Conservation (phyloP, 768 basidiomycete genomes). For the Boletus subparvulus region DNA sequence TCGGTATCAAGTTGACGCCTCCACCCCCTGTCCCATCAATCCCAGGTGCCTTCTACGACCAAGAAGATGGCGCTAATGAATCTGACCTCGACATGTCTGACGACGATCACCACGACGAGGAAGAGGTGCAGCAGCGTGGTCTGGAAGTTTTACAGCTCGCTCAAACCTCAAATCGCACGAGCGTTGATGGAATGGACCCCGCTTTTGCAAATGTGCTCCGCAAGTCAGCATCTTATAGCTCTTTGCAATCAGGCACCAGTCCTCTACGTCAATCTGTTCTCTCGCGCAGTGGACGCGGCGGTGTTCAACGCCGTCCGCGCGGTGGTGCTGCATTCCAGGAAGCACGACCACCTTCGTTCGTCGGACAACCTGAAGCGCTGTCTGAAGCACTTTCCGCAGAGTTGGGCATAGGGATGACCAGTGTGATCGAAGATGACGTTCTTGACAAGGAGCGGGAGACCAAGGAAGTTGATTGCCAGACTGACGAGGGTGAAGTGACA, state of each 20-base stretch:
- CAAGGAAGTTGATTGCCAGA: constrained; percentile 66
- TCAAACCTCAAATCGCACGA: constrained; percentile 58
- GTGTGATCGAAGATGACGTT: constrained; percentile 40
- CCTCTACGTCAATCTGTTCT: constrained; percentile 63
- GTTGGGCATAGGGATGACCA: constrained; percentile 50
- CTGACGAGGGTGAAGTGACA: constrained; percentile 43
- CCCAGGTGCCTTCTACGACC: constrained; percentile 31
- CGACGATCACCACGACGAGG: constrained; percentile 17
- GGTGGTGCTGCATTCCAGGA: constrained; percentile 73
- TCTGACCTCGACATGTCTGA: constrained; percentile 27
- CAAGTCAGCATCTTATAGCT: constrained; percentile 45
- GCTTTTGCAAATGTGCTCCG: constrained; percentile 77
- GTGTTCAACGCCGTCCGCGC: constrained; percentile 52
- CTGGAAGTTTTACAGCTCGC: constrained; percentile 37
- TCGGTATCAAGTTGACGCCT: constrained; percentile 18
- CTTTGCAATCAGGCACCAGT: constrained; percentile 48
- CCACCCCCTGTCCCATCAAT: constrained; percentile 36
- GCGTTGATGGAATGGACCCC: constrained; percentile 87
- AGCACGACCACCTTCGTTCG: constrained; percentile 65
- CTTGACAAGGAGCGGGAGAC: constrained; percentile 49
- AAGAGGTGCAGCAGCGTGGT: constrained; percentile 28
- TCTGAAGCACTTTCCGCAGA: constrained; percentile 71
- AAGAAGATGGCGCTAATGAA: constrained; percentile 16
- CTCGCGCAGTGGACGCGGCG: constrained; percentile 48
- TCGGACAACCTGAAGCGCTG: constrained; percentile 71